Conservation (phyloP, 129 eudicot genomes). For the Mikania micrantha region DNA sequence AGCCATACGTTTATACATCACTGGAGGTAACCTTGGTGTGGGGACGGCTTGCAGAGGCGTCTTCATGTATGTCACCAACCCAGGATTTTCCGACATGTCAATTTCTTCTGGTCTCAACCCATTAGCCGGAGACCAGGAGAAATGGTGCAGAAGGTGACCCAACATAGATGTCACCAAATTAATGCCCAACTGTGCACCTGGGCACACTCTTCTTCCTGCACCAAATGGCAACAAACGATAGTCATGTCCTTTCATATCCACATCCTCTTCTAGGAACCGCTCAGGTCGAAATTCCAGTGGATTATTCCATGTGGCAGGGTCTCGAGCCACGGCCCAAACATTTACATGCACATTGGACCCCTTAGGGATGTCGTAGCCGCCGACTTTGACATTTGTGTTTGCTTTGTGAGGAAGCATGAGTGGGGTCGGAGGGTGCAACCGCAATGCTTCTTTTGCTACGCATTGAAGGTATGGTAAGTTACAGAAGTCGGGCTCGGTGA, state of each 20-base stretch:
- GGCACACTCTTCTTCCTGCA: conserved; percentile 70
- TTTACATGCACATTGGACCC: conserved; percentile 61
- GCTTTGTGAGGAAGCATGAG: conserved; percentile 75
- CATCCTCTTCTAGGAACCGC: conserved; percentile 62
- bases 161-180: conserved; percentile 61
- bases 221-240: conserved; percentile 68
- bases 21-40: conserved; percentile 51
- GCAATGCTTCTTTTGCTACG: conserved; percentile 59
- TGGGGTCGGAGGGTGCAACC: conserved; percentile 85
- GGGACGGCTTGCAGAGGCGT: conserved; percentile 53
- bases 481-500: conserved; percentile 55
- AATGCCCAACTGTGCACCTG: conserved; percentile 65
- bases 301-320: conserved; percentile 46
- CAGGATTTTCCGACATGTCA: conserved; percentile 60
- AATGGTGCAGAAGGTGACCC: conserved; percentile 66
- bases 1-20: conserved; percentile 50
- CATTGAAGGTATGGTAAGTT: conserved; percentile 64
- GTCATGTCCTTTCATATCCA: conserved; percentile 86
- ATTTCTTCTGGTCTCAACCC: conserved; percentile 53
- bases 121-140: conserved; percentile 50
- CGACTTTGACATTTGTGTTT: conserved; percentile 50
- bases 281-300: conserved; percentile 61
- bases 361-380: conserved; percentile 74
- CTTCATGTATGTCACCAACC: conserved; percentile 59
- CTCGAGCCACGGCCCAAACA: conserved; percentile 80